phyloP scores from a whole-genome alignment of 2,329 filamentous ascomycete genomes.

The Mycosphaerella arachidis region DNA sequence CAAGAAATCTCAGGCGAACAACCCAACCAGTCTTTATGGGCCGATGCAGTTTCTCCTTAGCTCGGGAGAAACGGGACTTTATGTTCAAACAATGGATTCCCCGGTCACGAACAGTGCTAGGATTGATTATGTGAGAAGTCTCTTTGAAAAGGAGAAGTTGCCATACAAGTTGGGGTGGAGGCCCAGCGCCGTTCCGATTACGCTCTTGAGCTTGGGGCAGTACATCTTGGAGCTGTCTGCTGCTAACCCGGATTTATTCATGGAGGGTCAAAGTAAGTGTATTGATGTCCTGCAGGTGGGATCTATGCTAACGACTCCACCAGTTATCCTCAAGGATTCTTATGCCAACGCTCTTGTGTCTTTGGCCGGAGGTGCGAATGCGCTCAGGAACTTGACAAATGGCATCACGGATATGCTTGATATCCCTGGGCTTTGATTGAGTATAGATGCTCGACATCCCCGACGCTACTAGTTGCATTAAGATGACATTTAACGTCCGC shows the following conservation, averaged over 20 bases:
- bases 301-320: not conserved
- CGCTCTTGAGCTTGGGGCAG: conserved; percentile 6
- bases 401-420: conserved; percentile 6
- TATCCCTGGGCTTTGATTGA: conserved; percentile 5
- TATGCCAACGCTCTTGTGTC: not conserved
- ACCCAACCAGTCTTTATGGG: conserved; percentile 31
- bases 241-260: conserved; percentile 6
- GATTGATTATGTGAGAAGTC: conserved; percentile 27
- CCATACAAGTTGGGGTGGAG: conserved; percentile 33
- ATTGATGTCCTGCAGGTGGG: not conserved
- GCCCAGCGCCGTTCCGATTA: conserved; percentile 8
- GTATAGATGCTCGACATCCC: not conserved
- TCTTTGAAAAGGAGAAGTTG: conserved; percentile 28
- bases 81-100: conserved; percentile 29
- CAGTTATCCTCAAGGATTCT: conserved; percentile 3
- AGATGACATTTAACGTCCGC: too few species aligned
- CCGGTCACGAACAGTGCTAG: conserved; percentile 26
- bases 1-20: conserved; percentile 17
- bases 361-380: conserved; percentile 3
- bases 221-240: conserved; percentile 11
- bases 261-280: conserved; percentile 5
- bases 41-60: conserved; percentile 30
- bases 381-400: conserved; percentile 5
- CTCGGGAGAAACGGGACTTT: conserved; percentile 34
- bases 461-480: too few species aligned